Evolutionary conservation across 2,329 filamentous ascomycete species (phyloP), one percentile per base, ranked within the genome.

Genomic region (Colletotrichum plurivorum): DNA sequence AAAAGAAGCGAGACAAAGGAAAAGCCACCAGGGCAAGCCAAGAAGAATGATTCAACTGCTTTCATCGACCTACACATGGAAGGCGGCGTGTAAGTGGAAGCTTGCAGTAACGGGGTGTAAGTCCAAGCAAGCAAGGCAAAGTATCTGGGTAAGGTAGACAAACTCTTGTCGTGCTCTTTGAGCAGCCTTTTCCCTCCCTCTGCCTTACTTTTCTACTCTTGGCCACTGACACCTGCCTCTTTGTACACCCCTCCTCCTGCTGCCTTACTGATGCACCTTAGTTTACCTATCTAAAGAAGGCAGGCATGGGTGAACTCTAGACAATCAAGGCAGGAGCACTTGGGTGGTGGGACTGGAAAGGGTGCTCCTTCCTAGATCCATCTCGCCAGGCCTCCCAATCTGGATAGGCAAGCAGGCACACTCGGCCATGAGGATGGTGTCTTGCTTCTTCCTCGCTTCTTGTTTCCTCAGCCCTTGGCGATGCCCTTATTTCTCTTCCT

Each of bases 21-120:
- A 41, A 67, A 15, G 54, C 48, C 65, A 66, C 51, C 22, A 48
- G 49, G 15, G 18, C 62, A 59, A 55, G 62, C 62, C 67, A 69
- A 31, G 46, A 54, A 41, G 31, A 36, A 10, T 20, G 59, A 46
- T 53, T 58, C 31, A 31, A 51, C 61, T 41, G 66, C 66, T 59
- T 60, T 49, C 66, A 51, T 60, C 41, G 49, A 59, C 31, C 31
- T 25, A 25, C 22, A 25, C 31, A 36, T 36, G 31, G 31, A 36
- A 9, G 43, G 31, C 61, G 45, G 36, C 39, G 36, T 66, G 66
- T 65, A 60, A 56, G 62, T 66, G 62, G 66, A 18, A 59, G 20
- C 18, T 45, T 66, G 62, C 62, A 48, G 49, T 10, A 22, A 8
- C 6, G 20, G 52, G 39, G 55, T 68, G 66, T 51, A 60, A 51